Base-by-base conservation (phyloP, 352 stramenopile genomes). In the Phytophthora kernoviae region DNA sequence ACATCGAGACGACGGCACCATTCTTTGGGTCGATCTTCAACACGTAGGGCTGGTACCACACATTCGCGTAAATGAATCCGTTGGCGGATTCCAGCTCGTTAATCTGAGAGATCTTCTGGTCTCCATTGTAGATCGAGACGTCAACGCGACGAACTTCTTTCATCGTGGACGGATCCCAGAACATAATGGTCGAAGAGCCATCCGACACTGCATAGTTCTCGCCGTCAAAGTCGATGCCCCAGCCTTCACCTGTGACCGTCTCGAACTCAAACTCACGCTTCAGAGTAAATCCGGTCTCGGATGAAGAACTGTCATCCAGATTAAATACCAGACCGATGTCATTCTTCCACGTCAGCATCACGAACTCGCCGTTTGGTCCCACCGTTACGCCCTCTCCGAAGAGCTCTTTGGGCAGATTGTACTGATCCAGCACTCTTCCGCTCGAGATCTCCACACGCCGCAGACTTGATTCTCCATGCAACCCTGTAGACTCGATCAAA, bases 61-160 rank as follows among this genome's bases (percentile, higher is more conserved):
- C 86, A 75, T 98, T 98, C 17, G 91, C 94, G 54, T 97, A 96
- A 48, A 98, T 87, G 43, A 88, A 89, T 14, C 93, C 93, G 40
- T 96, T 91, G 39, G 90, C 96, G 42, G 83, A 86, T 68, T 98
- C 96, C 17, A 98, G 77, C 65, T 98, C 96, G 64, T 98, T 98
- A 27, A 98, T 64, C 37, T 92, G 54, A n/a, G 64, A 47, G 39
- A 97, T 62, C 30, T 65, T 47, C 45, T 83, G 62, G 5, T 53
- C 57, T 12, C 67, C 67, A n/a, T 58, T 52, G 5, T 73, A 62
- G 32, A 78, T 86, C 20, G 55, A 82, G 18, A 93, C 81, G 1
- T 84, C 76, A 5, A 98, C 62, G 24, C 79, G 88, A 1, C 88
- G 72, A 41, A 80, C 82, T 55, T 95, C 69, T 41, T 71, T 40